Evolutionary conservation across 1,284 basidiomycete genomes (phyloP), one percentile per base, ranked within the genome.

Genomic region (Heterobasidion annosum): DNA sequence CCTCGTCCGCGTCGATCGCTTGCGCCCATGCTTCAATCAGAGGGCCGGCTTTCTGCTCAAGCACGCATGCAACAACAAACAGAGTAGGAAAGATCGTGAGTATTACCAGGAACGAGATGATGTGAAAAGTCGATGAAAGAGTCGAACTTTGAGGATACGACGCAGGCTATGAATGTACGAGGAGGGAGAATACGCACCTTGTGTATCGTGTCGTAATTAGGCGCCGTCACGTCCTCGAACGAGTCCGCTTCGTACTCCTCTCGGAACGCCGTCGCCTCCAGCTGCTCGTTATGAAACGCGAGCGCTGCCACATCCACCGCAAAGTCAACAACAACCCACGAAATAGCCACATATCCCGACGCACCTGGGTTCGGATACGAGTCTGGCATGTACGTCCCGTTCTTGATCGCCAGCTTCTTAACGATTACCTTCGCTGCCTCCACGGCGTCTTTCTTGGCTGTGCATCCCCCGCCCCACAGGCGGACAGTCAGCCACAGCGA

Each of bases 291-390:
- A 67, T 97, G 93, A 62, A 85, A 91, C 9, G 85, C 85, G 54
- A 98, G 77, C 7, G 80, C 85, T 86, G 34, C 40, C 12, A 6
- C 40, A 43, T 43, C 5, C 12, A 43, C 40, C 13, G 40, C 3
- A 16, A 43, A 43, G 40, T 43, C 16, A 43, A 16, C 16, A 13
- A 16, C 4, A 13, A 7, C 12, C 16, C 16, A 43, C 45, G 45
- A 47, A 12, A 47, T 10, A 16, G 45, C 9, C 2, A 47, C 5
- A 35, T 34, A 42, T 50, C n/a, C 40, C 19, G 46, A 69, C 81
- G 64, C 60, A 93, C 93, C 80, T 61, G 96, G 96, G 68, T 98
- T 99, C 1, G 93, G 93, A 66, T 91, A 94, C 33, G 85, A 84
- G 65, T 96, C 92, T 1, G 94, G 91, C 32, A 85, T 79, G 72